Evolutionary conservation across 148 eudicot species (phyloP).

Genomic region (Chenopodium album): DNA sequence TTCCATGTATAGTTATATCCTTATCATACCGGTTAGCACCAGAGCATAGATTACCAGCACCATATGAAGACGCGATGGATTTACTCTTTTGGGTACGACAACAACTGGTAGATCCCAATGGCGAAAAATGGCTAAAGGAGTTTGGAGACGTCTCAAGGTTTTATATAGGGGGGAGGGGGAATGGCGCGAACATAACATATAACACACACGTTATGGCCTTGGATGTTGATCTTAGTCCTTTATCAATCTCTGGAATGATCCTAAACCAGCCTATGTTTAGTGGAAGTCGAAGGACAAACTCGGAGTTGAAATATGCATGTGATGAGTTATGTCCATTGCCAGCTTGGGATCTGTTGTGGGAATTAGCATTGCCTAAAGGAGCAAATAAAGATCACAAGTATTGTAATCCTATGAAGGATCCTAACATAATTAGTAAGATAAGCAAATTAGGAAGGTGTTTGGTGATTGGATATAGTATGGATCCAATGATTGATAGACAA

Average conservation of each 20-base stretch:
- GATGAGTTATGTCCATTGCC: slow-evolving; percentile 56
- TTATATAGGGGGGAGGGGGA: slow-evolving; percentile 41
- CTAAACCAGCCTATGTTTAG: slow-evolving; percentile 65
- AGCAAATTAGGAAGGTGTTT: slow-evolving; percentile 50
- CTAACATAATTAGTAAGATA: slow-evolving; percentile 32
- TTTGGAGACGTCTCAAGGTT: slow-evolving; percentile 63
- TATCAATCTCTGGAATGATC: slow-evolving; percentile 44
- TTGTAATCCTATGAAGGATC: slow-evolving; percentile 60
- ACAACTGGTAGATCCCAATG: slow-evolving; percentile 37
- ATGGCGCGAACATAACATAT: slow-evolving; percentile 72
- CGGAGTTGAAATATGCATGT: slow-evolving; percentile 47
- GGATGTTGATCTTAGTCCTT: slow-evolving; percentile 34
- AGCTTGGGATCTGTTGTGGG: slow-evolving; percentile 59
- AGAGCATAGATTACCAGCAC: slow-evolving; percentile 64
- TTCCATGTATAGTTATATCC: slow-evolving; percentile 50
- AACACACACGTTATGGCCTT: slow-evolving; percentile 44
- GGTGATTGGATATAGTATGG: slow-evolving; percentile 75
- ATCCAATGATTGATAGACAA: slow-evolving; percentile 75
- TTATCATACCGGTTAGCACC: slow-evolving; percentile 67
- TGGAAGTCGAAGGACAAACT: slow-evolving; percentile 47
- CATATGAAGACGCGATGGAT: slow-evolving; percentile 72
- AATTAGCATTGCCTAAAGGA: slow-evolving; percentile 59
- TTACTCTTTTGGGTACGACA: slow-evolving; percentile 48
- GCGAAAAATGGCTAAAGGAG: slow-evolving; percentile 59
- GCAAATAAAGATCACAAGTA: slow-evolving; percentile 59